Evolutionary conservation across 768 basidiomycete genomes (phyloP).

Genomic region (Phylloporus scabripes): DNA sequence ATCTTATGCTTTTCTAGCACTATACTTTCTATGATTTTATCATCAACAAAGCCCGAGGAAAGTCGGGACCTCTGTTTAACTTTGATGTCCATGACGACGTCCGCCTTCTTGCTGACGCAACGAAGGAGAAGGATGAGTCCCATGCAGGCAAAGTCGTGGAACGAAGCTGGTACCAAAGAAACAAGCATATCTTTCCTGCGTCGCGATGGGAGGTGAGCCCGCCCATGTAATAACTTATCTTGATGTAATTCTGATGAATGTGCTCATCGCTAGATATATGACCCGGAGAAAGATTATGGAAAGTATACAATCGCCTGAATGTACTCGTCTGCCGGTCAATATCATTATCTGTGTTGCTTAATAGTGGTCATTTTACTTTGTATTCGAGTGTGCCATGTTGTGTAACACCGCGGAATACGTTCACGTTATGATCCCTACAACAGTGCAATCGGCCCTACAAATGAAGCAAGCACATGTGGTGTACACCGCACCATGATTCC

Average conservation of each 20-base stretch:
- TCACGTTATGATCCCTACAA: too few relatives aligned
- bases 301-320: constrained; percentile 75
- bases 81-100: constrained; percentile 99
- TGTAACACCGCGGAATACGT: too few relatives aligned
- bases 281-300: constrained; percentile 91
- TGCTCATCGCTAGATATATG: constrained; percentile 58
- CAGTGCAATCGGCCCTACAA: too few relatives aligned
- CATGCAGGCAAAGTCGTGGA: constrained; percentile 99
- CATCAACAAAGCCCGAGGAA: constrained; percentile 95
- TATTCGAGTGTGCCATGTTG: background rate
- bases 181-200: constrained; percentile 97
- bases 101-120: constrained; percentile 88
- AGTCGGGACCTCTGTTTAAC: constrained; percentile 96
- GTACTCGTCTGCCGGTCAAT: background rate
- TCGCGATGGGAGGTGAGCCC: constrained; percentile 89
- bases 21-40: constrained; percentile 99
- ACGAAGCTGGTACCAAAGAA: constrained; percentile 89
- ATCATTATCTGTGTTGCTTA: background rate
- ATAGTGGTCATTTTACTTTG: background rate
- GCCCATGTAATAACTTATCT: background rate
- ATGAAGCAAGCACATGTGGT: too few relatives aligned
- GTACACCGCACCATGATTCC: too few relatives aligned
- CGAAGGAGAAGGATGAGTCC: constrained; percentile 95
- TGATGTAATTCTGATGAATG: background rate
- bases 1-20: constrained; percentile 50